Base-by-base conservation (phyloP, 2,329 filamentous ascomycete species). In the Xylariaceae sp. region DNA sequence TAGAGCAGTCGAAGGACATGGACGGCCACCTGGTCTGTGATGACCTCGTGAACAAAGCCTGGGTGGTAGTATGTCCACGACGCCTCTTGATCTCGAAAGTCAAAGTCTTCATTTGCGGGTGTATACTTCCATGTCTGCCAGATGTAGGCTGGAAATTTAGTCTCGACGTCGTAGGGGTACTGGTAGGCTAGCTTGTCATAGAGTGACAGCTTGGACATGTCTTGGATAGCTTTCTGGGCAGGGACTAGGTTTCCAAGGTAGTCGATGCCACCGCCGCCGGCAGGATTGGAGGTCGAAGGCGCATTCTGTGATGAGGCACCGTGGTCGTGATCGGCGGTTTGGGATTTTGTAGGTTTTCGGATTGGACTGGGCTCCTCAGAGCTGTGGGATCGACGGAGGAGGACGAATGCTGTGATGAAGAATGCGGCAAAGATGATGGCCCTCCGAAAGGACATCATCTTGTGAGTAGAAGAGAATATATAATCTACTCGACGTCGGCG, bases 121-220 rank as follows among this genome's bases (percentile, higher is more conserved):
- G 85, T 89, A 67, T 85, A 87, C 73, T 95, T 97, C 94, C 94
- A 99, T 11, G 94, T 99, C 79, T 99, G 94, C 94, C 94, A 99
- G 69, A 99, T 95, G 77, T 96, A 97, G 51, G 92, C 92, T 3
- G 94, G 94, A 72, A 97, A 97, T 72, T 93, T 96, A 64, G 80
- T 74, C 67, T 92, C 85, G 58, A 93, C 81, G 67, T 96, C 89
- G 79, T 97, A 99, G 16, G 92, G 91, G 73, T 94, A 97, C 64
- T 95, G 89, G 77, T 96, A 97, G 46, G 87, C 87, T 52, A 99
- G 84, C 75, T 94, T 96, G 77, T 82, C 88, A 79, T 78, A 80
- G 47, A 92, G 80, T 13, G 88, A 85, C 75, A 89, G 85, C 68
- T 81, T 83, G 53, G 85, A 84, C 68, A 90, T 80, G 71, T 93